phyloP scores from a whole-genome alignment of 352 stramenopile genomes.

The Globisporangium heterothallicum region DNA sequence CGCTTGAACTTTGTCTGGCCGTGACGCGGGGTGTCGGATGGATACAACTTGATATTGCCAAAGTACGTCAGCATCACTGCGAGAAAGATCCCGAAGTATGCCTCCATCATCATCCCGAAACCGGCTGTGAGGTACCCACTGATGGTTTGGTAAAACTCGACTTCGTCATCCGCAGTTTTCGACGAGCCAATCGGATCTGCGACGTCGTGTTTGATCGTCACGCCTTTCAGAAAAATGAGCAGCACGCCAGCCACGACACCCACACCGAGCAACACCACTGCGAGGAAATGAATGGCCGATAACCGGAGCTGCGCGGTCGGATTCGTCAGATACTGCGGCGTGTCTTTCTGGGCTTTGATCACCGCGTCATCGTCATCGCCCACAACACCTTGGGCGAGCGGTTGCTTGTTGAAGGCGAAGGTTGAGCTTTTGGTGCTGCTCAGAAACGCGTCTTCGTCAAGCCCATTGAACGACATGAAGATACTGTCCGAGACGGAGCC shows the following conservation, averaged over 20 bases:
- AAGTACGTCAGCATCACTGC: slow-evolving; percentile 50
- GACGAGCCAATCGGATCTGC: slow-evolving; percentile 9
- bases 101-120: slow-evolving; percentile 42
- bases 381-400: too few relatives aligned
- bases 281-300: slow-evolving; percentile 4
- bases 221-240: slow-evolving; percentile 6
- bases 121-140: slow-evolving; percentile 29
- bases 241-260: slow-evolving; percentile 5
- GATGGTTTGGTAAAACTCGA: slow-evolving; percentile 10
- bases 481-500: slow-evolving; percentile 1
- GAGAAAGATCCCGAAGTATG: slow-evolving; percentile 59
- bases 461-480: slow-evolving; percentile 3
- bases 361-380: slow-evolving; percentile 1
- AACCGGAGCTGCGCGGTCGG: slow-evolving; percentile 2
- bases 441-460: neutral
- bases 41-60: slow-evolving; percentile 55
- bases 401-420: neutral
- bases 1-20: slow-evolving; percentile 36
- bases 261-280: slow-evolving; percentile 5
- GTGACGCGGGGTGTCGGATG: slow-evolving; percentile 45
- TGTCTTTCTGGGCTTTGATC: slow-evolving; percentile 1
- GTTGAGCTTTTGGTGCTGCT: neutral
- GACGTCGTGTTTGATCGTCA: slow-evolving; percentile 9
- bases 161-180: slow-evolving; percentile 10
- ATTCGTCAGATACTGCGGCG: neutral